Percentiles rank a stretch among this genome's conserved stretches.
phyloP scores from a whole-genome alignment of 2,329 filamentous ascomycete genomes.

The Annulohypoxylon truncatum region DNA sequence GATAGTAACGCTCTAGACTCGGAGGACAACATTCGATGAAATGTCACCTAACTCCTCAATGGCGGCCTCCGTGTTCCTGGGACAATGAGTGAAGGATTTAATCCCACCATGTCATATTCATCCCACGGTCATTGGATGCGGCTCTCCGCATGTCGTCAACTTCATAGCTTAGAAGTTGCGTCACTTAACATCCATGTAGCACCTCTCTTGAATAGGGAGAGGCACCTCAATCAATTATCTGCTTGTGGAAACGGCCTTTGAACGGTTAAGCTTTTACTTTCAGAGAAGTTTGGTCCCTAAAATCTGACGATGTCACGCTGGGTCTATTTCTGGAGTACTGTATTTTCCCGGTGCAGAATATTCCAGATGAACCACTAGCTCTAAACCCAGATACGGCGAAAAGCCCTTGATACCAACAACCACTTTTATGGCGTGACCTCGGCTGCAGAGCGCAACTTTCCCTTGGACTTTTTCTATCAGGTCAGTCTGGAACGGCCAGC shows the following conservation, averaged over 20 bases:
- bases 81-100: not conserved
- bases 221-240: conserved; percentile 4
- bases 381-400: conserved; percentile 26
- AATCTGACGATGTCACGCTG: conserved; percentile 31
- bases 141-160: conserved; percentile 16
- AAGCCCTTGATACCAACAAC: conserved; percentile 23
- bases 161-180: conserved; percentile 20
- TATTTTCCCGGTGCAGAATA: conserved; percentile 29
- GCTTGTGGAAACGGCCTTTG: not conserved
- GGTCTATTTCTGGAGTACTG: conserved; percentile 35
- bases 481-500: conserved; percentile 32
- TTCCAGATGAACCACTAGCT: conserved; percentile 23
- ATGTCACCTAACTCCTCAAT: conserved; percentile 2
- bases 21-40: conserved; percentile 17
- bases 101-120: conserved; percentile 6
- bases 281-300: conserved; percentile 23
- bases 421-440: conserved; percentile 33
- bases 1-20: conserved; percentile 22
- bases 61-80: conserved; percentile 7
- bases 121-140: conserved; percentile 11
- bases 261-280: not conserved
- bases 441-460: conserved; percentile 10
- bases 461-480: conserved; percentile 28
- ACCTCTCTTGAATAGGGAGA: conserved; percentile 3
- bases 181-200: conserved; percentile 20